Percentiles rank a stretch among this genome's conserved stretches.
Conservation (phyloP, 805 yeast genomes). For the Spencermartinsiella europaea region DNA sequence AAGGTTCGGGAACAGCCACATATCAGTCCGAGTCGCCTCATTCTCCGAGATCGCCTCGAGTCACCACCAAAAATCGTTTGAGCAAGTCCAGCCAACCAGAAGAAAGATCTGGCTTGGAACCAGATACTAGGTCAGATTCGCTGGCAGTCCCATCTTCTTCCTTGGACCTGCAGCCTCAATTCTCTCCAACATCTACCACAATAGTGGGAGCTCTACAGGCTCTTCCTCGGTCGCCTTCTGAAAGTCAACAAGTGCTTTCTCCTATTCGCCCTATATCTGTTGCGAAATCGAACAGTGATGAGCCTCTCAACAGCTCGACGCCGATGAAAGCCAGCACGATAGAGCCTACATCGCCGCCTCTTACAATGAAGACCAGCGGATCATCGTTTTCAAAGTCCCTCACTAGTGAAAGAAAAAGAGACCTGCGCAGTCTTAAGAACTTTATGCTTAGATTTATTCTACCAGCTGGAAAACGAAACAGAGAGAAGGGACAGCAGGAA, state of each 20-base stretch:
- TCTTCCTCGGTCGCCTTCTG: not conserved
- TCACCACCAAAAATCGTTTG: too few relatives aligned
- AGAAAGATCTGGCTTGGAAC: not conserved
- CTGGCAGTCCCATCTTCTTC: not conserved
- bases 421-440: slow-evolving; percentile 11
- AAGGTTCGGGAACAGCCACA: not conserved
- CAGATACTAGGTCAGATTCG: not conserved
- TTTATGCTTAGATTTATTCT: slow-evolving; percentile 14
- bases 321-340: not conserved
- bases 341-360: not conserved
- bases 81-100: not conserved
- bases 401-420: not conserved
- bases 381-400: not conserved
- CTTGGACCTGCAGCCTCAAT: not conserved
- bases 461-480: slow-evolving; percentile 2
- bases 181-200: not conserved
- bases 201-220: too few relatives aligned
- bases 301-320: not conserved
- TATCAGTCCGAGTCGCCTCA: not conserved
- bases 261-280: not conserved
- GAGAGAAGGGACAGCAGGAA: not conserved
- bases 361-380: not conserved
- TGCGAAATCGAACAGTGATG: not conserved
- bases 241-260: too few relatives aligned
- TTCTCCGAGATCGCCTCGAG: not conserved